Conservation (phyloP, 2,329 filamentous ascomycete genomes). For the Diplodia seriata region DNA sequence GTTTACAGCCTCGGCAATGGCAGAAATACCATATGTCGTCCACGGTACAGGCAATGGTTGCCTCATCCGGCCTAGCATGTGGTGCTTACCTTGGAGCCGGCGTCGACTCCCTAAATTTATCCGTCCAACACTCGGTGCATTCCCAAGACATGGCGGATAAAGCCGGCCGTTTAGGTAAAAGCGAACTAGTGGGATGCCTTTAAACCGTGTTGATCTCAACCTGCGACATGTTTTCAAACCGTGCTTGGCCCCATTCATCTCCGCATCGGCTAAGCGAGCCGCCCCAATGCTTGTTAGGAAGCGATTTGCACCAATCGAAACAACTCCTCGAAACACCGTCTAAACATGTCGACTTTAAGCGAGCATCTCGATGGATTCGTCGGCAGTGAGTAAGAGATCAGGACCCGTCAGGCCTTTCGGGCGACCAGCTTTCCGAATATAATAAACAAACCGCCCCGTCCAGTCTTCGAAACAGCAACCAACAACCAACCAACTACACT, state of each 20-base stretch:
- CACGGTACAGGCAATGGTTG: not conserved
- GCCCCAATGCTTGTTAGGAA: constrained; percentile 24
- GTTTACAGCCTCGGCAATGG: not conserved
- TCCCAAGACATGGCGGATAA: too few relatives aligned
- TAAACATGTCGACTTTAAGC: not conserved
- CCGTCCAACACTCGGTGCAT: not conserved
- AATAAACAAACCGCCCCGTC: not conserved
- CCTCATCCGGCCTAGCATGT: not conserved
- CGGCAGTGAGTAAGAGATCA: constrained; percentile 3
- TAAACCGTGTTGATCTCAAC: constrained; percentile 1
- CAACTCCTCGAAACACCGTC: constrained; percentile 14
- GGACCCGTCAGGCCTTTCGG: not conserved
- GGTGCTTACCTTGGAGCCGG: not conserved
- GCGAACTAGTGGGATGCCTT: not conserved
- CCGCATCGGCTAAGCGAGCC: constrained; percentile 5
- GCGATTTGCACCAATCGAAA: constrained; percentile 22
- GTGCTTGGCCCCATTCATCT: not conserved
- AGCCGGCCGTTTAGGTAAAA: too few relatives aligned
- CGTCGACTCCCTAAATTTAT: not conserved
- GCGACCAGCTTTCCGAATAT: not conserved
- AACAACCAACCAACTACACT: not conserved
- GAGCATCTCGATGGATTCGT: not conserved
- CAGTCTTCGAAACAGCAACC: not conserved
- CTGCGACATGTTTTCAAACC: constrained; percentile 1
- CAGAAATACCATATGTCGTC: not conserved